A percentile compares a stretch with the other conserved stretches of the same genome.
phyloP scores from a whole-genome alignment of 2,329 filamentous ascomycete genomes.

The Elsinoe australis region DNA sequence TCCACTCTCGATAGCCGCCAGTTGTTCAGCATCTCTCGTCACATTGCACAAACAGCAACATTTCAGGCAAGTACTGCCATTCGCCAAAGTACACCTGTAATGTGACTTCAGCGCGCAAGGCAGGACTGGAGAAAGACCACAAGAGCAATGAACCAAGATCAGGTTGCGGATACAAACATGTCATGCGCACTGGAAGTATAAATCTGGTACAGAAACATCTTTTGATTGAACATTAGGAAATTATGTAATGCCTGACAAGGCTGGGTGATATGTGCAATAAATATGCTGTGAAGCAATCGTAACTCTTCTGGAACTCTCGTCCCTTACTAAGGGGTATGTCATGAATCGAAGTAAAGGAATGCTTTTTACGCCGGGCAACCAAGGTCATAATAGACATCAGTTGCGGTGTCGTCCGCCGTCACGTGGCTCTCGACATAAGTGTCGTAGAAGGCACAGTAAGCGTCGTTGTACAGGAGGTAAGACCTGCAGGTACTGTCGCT shows the following conservation, averaged over 20 bases:
- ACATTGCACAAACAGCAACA: no score
- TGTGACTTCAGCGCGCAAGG: no score
- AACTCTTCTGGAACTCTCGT: background rate
- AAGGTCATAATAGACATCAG: slow-evolving; percentile 2
- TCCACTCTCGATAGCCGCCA: no score
- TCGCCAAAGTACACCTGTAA: no score
- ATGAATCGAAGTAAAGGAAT: slow-evolving; percentile 4
- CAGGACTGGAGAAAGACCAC: no score
- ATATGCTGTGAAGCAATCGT: background rate
- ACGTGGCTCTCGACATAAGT: slow-evolving; percentile 1
- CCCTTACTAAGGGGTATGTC: background rate
- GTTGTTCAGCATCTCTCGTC: background rate
- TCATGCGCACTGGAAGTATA: background rate
- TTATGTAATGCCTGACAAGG: slow-evolving; percentile 11
- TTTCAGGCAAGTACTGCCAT: no score
- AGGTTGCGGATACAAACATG: background rate
- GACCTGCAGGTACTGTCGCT: background rate
- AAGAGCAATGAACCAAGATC: no score
- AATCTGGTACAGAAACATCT: background rate
- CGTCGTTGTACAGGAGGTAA: background rate
- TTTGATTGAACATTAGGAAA: slow-evolving; percentile 14
- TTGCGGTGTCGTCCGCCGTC: background rate
- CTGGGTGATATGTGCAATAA: background rate
- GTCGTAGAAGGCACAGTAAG: slow-evolving; percentile 8
- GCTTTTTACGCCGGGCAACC: background rate